phyloP scores from a whole-genome alignment of 1,284 basidiomycete genomes.

The Lignosus rhinocerotis region DNA sequence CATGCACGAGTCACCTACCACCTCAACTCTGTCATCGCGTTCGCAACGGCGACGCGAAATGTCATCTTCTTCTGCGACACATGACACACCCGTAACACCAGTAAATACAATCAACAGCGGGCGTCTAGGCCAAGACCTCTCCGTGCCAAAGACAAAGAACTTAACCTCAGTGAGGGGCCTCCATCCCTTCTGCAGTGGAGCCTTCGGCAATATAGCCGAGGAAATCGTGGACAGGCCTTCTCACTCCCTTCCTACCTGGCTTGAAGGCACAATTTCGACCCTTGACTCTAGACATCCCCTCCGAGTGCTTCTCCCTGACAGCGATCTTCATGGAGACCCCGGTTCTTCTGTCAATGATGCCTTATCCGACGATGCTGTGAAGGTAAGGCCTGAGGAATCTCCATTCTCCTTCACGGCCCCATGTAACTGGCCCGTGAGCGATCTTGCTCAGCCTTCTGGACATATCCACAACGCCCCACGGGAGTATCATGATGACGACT shows the following conservation, averaged over 20 bases:
- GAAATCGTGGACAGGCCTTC: not conserved
- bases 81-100: conserved; percentile 44
- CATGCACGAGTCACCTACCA: conserved; percentile 31
- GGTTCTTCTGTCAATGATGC: not conserved
- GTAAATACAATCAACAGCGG: conserved; percentile 28
- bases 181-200: conserved; percentile 7
- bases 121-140: conserved; percentile 41
- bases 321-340: not conserved
- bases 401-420: conserved; percentile 4
- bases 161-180: conserved; percentile 2
- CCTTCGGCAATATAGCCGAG: not conserved
- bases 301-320: conserved; percentile 38
- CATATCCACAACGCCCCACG: too few species aligned
- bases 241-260: conserved; percentile 45
- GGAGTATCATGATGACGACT: not conserved
- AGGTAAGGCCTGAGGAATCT: not conserved
- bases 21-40: conserved; percentile 20
- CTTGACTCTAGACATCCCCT: conserved; percentile 47
- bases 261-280: conserved; percentile 42
- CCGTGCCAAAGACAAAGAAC: conserved; percentile 41
- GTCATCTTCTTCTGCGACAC: conserved; percentile 38
- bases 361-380: not conserved
- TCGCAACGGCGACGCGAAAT: conserved; percentile 32
- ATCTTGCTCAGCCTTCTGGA: not conserved
- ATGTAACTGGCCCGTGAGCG: not conserved